Percentiles rank a stretch among this genome's conserved stretches.
phyloP scores from a whole-genome alignment of 202 grass and related monocot species.

The Hordeum pubiflorum region DNA sequence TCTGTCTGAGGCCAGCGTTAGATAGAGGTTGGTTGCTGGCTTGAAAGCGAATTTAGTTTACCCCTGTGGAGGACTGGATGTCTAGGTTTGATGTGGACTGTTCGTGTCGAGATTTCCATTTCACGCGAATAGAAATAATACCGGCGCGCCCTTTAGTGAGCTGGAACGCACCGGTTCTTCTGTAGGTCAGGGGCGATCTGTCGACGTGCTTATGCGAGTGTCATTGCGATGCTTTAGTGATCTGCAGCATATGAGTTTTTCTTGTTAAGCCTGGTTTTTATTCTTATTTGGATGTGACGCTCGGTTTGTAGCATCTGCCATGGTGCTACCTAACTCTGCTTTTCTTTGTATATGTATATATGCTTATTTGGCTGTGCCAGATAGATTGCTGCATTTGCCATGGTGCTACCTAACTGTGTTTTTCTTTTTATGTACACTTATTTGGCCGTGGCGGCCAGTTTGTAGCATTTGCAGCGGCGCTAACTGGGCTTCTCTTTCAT shows the following conservation, averaged over 20 bases:
- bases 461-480: background rate
- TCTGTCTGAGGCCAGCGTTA: background rate
- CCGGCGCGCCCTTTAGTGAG: background rate
- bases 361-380: background rate
- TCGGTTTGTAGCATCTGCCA: background rate
- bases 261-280: background rate
- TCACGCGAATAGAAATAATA: background rate
- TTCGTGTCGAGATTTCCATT: background rate
- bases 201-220: background rate
- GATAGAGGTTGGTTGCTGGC: background rate
- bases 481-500: background rate
- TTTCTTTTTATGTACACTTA: background rate
- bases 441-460: background rate
- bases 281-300: background rate
- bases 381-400: background rate
- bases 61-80: background rate
- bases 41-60: background rate
- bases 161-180: background rate
- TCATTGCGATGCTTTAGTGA: background rate
- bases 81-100: background rate
- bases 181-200: background rate
- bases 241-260: background rate
- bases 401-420: background rate
- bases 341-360: background rate
- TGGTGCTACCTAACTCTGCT: background rate